Evolutionary conservation across 441 rosid species (phyloP), one percentile per base, ranked within the genome.

Genomic region (Mallotus japonicus): DNA sequence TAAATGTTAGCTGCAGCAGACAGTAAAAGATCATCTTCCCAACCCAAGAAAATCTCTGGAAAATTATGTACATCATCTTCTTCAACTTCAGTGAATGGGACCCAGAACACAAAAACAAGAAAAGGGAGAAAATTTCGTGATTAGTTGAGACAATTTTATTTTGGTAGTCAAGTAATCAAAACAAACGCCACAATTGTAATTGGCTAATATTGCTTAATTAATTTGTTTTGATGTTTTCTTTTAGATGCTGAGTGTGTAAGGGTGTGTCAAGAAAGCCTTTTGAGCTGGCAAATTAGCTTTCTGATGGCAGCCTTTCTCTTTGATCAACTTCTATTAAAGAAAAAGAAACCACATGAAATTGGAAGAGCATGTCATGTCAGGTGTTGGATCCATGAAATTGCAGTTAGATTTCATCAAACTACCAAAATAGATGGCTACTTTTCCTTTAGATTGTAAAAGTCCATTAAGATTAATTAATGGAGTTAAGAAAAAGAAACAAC

Each of bases 231-330:
- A 44, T n/a, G n/a, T 14, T 58, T 10, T 7, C 37, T 28, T 20
- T 46, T 73, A 28, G 22, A 24, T 51, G 22, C 57, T 50, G 67
- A 56, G 37, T 17, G 65, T 37, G 61, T 46, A 69, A 34, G 63
- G 75, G 75, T 67, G 81, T 78, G 81, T 69, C 62, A 69, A 51
- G 56, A 24, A 69, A 47, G 56, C 75, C 70, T 78, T 81, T 71
- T 73, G 84, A 77, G 87, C 34, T 82, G 89, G 82, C 77, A 66
- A 11, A 9, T 53, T 72, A 56, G 73, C 85, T 83, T 85, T 85
- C 70, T 83, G 84, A 82, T 62, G 82, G 66, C 67, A 79, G 28
- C 76, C 44, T 22, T 42, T 59, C 32, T 50, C 34, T 49, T 49
- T 20, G 19, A 51, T 28, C 32, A 28, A 28, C 11, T 69, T 16